Percentiles rank a stretch among this genome's conserved stretches.
Conservation (phyloP, 129 eudicot species). For the Escallonia herrerae region DNA sequence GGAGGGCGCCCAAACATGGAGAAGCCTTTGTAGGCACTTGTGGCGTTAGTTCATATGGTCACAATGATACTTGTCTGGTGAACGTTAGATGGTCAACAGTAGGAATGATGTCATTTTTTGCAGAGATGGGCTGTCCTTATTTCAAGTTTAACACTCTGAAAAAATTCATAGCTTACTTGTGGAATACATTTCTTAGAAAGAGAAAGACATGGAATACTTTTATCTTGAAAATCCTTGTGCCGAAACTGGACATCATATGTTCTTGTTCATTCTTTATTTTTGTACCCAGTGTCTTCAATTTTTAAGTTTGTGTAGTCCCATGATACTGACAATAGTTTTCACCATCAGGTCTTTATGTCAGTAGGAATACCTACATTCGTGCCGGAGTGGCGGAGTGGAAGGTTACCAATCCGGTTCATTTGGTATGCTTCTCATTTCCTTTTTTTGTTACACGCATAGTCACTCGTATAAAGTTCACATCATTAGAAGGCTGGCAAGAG, state of each 20-base stretch:
- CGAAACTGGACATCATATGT: not conserved
- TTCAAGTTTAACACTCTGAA: too few relatives aligned
- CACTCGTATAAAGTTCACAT: not conserved
- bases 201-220: too few relatives aligned
- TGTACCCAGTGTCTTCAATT: not conserved
- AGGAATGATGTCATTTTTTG: too few relatives aligned
- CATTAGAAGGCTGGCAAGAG: not conserved
- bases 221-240: not conserved
- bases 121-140: too few relatives aligned
- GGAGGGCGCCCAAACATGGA: too few relatives aligned
- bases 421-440: slow-evolving; percentile 37
- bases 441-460: not conserved
- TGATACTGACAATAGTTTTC: slow-evolving; percentile 6
- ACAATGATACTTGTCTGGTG: too few relatives aligned
- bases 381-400: slow-evolving; percentile 97
- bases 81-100: too few relatives aligned
- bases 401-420: slow-evolving; percentile 82
- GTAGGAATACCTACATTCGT: slow-evolving; percentile 92
- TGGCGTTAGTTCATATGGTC: too few relatives aligned
- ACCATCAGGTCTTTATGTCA: slow-evolving; percentile 72
- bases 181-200: too few relatives aligned
- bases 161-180: too few relatives aligned
- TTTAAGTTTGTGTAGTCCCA: not conserved
- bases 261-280: not conserved
- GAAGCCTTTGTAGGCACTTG: too few relatives aligned